phyloP scores from a whole-genome alignment of 768 basidiomycete genomes.

The Butyriboletus loyo region DNA sequence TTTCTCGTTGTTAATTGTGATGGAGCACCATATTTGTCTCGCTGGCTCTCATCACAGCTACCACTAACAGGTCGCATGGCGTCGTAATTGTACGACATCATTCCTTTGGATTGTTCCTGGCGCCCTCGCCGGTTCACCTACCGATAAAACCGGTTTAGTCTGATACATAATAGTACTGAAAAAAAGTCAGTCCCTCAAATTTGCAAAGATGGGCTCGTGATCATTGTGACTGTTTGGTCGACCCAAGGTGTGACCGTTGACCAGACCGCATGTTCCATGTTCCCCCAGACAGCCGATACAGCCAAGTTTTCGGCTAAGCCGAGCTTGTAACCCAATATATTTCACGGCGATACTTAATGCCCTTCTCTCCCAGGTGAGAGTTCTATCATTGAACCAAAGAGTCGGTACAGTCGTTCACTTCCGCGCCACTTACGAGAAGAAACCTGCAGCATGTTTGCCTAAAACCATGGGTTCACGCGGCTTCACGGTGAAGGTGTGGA shows the following conservation, averaged over 20 bases:
- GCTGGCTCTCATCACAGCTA: constrained; percentile 20
- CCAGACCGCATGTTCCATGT: neutral
- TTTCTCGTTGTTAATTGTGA: constrained; percentile 33
- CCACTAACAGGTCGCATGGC: constrained; percentile 12
- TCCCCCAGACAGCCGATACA: constrained; percentile 1
- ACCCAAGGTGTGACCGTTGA: neutral
- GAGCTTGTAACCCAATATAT: constrained; percentile 26
- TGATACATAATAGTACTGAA: too few species aligned
- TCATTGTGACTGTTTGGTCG: constrained; percentile 1
- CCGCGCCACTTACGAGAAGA: constrained; percentile 32
- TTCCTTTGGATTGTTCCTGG: constrained; percentile 23
- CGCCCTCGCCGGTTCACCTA: constrained; percentile 4
- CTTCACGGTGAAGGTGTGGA: constrained; percentile 19
- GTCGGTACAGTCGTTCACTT: constrained; percentile 24
- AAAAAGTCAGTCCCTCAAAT: neutral
- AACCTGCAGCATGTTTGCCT: constrained; percentile 21
- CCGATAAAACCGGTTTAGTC: neutral
- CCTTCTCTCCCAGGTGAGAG: constrained; percentile 12
- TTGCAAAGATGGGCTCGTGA: neutral
- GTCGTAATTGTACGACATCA: constrained; percentile 29
- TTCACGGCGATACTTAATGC: constrained; percentile 14
- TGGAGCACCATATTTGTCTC: constrained; percentile 29
- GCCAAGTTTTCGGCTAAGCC: constrained; percentile 13
- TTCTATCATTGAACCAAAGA: constrained; percentile 16
- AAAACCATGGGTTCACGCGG: constrained; percentile 11